phyloP scores from a whole-genome alignment of 306 rosid genomes.

The Vachellia pachyceras region DNA sequence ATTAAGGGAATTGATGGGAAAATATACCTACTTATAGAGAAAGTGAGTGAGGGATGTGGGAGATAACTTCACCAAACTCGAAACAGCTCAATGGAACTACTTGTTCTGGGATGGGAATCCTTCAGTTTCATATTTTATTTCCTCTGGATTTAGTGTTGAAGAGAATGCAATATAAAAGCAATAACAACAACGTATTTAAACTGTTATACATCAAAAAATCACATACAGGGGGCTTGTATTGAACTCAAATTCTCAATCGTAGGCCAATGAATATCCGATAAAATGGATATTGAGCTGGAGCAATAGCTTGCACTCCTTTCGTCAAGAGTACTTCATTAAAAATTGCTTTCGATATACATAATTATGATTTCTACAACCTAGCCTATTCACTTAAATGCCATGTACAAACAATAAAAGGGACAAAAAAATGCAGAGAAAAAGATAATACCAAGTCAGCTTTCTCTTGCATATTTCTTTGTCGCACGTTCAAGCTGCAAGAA shows the following conservation, averaged over 20 bases:
- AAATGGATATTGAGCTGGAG: neutral
- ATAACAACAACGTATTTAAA: neutral
- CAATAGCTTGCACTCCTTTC: neutral
- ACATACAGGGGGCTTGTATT: neutral
- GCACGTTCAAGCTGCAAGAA: constrained; percentile 76
- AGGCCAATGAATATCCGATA: neutral
- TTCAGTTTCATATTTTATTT: neutral
- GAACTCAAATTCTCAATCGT: neutral
- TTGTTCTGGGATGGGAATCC: neutral
- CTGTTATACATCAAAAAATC: neutral
- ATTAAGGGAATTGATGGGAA: neutral
- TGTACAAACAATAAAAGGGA: constrained; percentile 40
- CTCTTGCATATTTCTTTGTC: constrained; percentile 19
- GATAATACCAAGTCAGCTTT: constrained; percentile 23
- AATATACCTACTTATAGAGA: neutral
- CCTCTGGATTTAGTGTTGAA: neutral
- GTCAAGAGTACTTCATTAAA: neutral
- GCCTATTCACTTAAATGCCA: constrained; percentile 45
- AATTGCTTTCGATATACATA: constrained; percentile 5
- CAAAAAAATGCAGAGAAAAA: constrained; percentile 19
- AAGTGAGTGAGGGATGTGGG: neutral
- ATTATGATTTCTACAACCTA: constrained; percentile 42
- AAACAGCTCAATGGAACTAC: neutral
- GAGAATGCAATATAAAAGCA: neutral
- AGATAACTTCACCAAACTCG: neutral